Conservation (phyloP, 129 eudicot species). For the Silybum marianum region DNA sequence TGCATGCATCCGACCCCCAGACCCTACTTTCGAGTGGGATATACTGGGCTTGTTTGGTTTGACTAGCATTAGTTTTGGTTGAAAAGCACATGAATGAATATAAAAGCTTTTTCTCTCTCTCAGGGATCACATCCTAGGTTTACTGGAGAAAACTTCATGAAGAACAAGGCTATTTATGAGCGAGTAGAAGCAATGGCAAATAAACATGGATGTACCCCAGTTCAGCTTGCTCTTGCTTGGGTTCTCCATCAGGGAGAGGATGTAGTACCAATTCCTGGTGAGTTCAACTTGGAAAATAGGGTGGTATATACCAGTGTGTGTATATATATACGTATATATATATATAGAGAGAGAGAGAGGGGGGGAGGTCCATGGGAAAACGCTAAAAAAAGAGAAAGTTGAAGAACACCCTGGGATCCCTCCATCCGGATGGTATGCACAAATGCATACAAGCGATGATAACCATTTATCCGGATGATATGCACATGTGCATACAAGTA, state of each 20-base stretch:
- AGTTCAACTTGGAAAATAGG: slow-evolving; percentile 12
- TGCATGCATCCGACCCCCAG: background rate
- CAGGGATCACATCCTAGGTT: slow-evolving; percentile 60
- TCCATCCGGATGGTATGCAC: no score
- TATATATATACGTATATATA: no score
- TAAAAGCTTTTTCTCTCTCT: background rate
- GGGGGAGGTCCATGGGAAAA: no score
- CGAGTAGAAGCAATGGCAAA: slow-evolving; percentile 46
- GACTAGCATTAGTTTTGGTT: background rate
- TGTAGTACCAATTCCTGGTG: slow-evolving; percentile 60
- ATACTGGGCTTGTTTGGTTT: background rate
- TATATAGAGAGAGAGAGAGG: no score
- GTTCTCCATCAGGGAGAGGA: slow-evolving; percentile 62
- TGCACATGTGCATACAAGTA: no score
- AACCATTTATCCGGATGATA: no score
- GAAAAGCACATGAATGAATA: background rate
- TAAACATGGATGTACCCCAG: slow-evolving; percentile 53
- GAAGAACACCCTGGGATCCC: no score
- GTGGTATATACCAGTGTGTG: background rate
- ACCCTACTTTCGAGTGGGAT: background rate
- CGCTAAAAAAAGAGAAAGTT: no score
- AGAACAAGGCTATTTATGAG: slow-evolving; percentile 46
- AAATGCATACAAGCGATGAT: no score
- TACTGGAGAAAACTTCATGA: slow-evolving; percentile 47
- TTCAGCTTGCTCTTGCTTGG: slow-evolving; percentile 74